Conservation (phyloP, 2,329 filamentous ascomycete genomes). For the Talaromyces sp. region DNA sequence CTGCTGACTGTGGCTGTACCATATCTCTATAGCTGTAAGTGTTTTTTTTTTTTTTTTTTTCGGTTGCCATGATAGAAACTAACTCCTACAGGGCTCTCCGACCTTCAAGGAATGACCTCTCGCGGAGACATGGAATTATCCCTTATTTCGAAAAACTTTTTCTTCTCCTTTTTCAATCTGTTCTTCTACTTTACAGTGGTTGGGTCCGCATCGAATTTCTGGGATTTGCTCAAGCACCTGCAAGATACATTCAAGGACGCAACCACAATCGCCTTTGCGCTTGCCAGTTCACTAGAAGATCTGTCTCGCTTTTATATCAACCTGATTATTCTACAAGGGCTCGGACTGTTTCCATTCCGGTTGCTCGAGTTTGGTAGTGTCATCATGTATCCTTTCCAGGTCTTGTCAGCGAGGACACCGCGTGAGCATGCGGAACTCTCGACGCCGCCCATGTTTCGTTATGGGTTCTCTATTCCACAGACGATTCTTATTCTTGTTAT, state of each 20-base stretch:
- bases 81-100: slow-evolving; percentile 59
- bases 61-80: neutral
- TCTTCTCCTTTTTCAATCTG: slow-evolving; percentile 99
- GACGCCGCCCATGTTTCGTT: slow-evolving; percentile 81
- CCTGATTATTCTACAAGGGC: slow-evolving; percentile 84
- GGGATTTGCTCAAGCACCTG: slow-evolving; percentile 57
- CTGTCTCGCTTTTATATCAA: slow-evolving; percentile 85
- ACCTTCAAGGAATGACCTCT: slow-evolving; percentile 89
- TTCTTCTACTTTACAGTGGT: slow-evolving; percentile 92
- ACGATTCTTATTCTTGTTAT: slow-evolving; percentile 91
- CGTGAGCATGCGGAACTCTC: slow-evolving; percentile 79
- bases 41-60: neutral
- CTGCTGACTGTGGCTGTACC: slow-evolving; percentile 85
- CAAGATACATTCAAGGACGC: slow-evolving; percentile 72
- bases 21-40: slow-evolving; percentile 81
- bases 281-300: slow-evolving; percentile 68
- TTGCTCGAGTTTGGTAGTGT: slow-evolving; percentile 86
- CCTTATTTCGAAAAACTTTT: slow-evolving; percentile 96
- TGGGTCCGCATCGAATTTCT: slow-evolving; percentile 71
- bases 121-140: slow-evolving; percentile 92
- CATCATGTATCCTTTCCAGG: slow-evolving; percentile 71
- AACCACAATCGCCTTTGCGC: slow-evolving; percentile 64
- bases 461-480: slow-evolving; percentile 92
- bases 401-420: slow-evolving; percentile 76
- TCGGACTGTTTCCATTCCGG: slow-evolving; percentile 91